A percentile compares a stretch with the other conserved stretches of the same genome.
These are phyloP conservation scores for Fraxinus paxiana DNA, from an alignment of 305 asterid species.

Conservation along the genomic window DNA sequence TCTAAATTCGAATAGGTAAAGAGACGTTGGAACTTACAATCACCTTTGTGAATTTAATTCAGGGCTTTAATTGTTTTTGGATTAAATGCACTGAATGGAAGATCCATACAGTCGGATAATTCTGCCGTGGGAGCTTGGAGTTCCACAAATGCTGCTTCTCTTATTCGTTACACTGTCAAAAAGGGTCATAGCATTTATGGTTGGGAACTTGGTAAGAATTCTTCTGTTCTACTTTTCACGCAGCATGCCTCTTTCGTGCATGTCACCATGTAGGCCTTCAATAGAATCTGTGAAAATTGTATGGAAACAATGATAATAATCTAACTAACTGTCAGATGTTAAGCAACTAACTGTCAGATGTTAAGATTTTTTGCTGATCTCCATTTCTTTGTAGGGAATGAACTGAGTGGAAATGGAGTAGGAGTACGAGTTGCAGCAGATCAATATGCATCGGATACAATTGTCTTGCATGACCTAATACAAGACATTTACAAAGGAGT, in stretches of 20 bases:
- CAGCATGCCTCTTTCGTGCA: not conserved
- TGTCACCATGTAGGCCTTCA: not conserved
- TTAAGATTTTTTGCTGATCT: not conserved
- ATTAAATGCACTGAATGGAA: conserved; percentile 56
- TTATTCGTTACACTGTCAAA: conserved; percentile 43
- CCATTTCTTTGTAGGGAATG: conserved; percentile 33
- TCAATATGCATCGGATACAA: conserved; percentile 43
- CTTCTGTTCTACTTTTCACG: not conserved
- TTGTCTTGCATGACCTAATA: conserved; percentile 23
- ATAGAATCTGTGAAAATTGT: not conserved
- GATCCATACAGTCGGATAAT: conserved; percentile 20
- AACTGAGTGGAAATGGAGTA: conserved; percentile 46
- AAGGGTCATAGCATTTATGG: conserved; percentile 44
- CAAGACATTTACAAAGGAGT: conserved; percentile 29
- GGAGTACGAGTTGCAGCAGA: conserved; percentile 42
- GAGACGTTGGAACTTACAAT: not conserved
- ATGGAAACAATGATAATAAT: not conserved
- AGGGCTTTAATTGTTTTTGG: conserved; percentile 56
- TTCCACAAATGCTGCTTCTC: conserved; percentile 48
- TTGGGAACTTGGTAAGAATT: conserved; percentile 56
- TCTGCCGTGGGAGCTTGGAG: conserved; percentile 49
- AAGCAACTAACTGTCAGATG: not conserved
- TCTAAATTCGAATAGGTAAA: not conserved
- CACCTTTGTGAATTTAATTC: conserved; percentile 5
- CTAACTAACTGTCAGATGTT: not conserved